These are phyloP conservation scores for Claviceps fusiformis DNA, from an alignment of 2,329 filamentous ascomycete genomes.

Conservation along the genomic window DNA sequence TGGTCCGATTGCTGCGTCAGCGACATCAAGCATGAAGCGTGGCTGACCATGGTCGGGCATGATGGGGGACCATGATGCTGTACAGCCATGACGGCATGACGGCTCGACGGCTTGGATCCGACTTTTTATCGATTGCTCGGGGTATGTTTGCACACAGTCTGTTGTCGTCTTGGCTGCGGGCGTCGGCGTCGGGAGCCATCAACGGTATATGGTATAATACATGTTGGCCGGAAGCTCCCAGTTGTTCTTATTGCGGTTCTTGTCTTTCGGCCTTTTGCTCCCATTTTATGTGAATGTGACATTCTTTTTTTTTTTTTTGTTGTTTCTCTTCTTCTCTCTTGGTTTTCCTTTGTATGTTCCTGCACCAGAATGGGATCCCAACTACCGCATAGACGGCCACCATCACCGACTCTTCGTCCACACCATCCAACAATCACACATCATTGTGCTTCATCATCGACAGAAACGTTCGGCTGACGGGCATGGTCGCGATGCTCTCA, in stretches of 20 bases:
- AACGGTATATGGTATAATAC: background rate
- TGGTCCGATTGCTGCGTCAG: background rate
- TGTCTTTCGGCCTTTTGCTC: background rate
- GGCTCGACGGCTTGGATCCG: background rate
- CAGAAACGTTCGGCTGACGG: no score
- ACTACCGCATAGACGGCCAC: no score
- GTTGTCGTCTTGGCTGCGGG: background rate
- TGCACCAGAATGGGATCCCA: no score
- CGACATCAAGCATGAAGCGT: background rate
- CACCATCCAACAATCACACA: no score
- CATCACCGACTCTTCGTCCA: no score
- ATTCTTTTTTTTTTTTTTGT: background rate
- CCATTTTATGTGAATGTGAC: no score
- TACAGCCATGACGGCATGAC: background rate
- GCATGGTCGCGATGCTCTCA: background rate
- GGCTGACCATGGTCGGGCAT: background rate
- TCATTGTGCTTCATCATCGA: no score
- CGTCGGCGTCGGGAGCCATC: no score
- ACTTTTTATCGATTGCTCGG: background rate
- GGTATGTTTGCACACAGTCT: background rate
- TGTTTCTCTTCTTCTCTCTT: background rate
- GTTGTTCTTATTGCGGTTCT: background rate
- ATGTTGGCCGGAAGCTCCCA: background rate
- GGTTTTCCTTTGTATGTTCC: no score
- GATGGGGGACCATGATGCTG: background rate